Conservation (phyloP, 2,329 filamentous ascomycete species). For the Lecanicillium sp. region DNA sequence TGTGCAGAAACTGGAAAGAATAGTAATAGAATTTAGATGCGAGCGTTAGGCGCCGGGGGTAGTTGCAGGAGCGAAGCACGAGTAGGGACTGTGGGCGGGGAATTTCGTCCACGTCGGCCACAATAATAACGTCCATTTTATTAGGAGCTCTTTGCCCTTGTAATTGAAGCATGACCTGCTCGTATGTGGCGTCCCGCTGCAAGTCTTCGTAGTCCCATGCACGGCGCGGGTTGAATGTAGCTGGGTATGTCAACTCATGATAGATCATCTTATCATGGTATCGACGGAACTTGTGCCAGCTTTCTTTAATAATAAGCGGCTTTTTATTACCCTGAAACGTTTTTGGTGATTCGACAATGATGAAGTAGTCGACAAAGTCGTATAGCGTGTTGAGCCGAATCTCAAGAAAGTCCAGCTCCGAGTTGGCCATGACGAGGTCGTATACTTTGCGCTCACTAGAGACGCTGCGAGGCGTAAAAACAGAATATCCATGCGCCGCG, state of each 20-base stretch:
- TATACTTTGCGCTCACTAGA: conserved; percentile 23
- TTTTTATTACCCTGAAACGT: conserved; percentile 52
- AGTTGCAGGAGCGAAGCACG: conserved; percentile 40
- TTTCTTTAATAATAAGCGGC: conserved; percentile 42
- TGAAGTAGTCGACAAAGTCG: conserved; percentile 54
- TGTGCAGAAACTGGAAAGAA: conserved; percentile 42
- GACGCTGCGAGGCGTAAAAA: conserved; percentile 17
- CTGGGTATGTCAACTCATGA: conserved; percentile 40
- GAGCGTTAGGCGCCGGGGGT: conserved; percentile 44
- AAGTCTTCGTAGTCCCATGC: conserved; percentile 45
- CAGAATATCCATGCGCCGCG: conserved; percentile 22
- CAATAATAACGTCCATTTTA: conserved; percentile 46
- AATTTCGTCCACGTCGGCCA: conserved; percentile 55
- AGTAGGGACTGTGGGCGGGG: conserved; percentile 40
- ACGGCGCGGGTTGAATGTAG: conserved; percentile 25
- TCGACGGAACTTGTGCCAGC: conserved; percentile 40
- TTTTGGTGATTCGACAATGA: conserved; percentile 49
- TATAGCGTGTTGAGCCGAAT: conserved; percentile 52
- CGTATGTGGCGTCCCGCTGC: conserved; percentile 48
- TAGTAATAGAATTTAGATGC: conserved; percentile 48
- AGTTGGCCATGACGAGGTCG: conserved; percentile 55
- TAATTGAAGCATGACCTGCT: conserved; percentile 45
- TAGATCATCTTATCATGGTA: conserved; percentile 56
- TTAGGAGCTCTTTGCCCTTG: conserved; percentile 30
- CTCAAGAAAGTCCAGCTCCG: conserved; percentile 58